A percentile compares a stretch with the other conserved stretches of the same genome.
Evolutionary conservation across 2,329 filamentous ascomycete species (phyloP).

Genomic region (Colletotrichum destructivum): DNA sequence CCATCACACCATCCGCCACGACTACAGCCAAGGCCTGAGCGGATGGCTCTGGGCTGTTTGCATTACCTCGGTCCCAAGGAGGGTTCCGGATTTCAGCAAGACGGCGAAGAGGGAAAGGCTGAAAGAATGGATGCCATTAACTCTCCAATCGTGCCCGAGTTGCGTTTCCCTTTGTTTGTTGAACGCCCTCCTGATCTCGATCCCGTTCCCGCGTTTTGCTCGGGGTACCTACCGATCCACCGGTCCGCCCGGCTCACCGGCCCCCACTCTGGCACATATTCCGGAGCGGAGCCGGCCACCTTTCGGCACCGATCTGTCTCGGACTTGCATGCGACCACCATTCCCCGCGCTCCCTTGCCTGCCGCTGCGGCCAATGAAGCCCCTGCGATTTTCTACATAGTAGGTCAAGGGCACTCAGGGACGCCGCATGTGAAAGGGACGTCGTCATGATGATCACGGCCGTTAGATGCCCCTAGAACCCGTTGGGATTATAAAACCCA

Average conservation of each 20-base stretch:
- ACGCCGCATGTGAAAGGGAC: background rate
- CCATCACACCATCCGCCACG: constrained; percentile 7
- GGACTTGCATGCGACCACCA: constrained; percentile 1
- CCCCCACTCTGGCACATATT: background rate
- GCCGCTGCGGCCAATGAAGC: background rate
- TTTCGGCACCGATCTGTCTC: constrained; percentile 1
- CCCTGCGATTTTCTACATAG: background rate
- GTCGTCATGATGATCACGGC: constrained; percentile 5
- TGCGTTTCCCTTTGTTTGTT: too few species aligned
- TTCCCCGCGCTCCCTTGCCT: constrained; percentile 2
- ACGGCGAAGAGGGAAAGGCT: background rate
- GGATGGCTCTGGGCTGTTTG: constrained; percentile 2
- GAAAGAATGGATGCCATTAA: too few species aligned
- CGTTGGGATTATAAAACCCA: background rate
- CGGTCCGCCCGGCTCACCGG: background rate
- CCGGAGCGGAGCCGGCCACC: constrained; percentile 1
- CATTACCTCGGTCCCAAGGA: constrained; percentile 27
- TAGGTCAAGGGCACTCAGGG: background rate
- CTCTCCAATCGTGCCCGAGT: too few species aligned
- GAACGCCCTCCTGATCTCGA: background rate
- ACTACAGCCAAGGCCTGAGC: background rate
- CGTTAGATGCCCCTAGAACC: background rate
- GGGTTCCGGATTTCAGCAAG: too few species aligned
- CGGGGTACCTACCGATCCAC: background rate
- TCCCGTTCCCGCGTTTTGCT: background rate